These are phyloP conservation scores for Trypanosoma congolense DNA, from an alignment of 208 protist species.

Conservation along the genomic window DNA sequence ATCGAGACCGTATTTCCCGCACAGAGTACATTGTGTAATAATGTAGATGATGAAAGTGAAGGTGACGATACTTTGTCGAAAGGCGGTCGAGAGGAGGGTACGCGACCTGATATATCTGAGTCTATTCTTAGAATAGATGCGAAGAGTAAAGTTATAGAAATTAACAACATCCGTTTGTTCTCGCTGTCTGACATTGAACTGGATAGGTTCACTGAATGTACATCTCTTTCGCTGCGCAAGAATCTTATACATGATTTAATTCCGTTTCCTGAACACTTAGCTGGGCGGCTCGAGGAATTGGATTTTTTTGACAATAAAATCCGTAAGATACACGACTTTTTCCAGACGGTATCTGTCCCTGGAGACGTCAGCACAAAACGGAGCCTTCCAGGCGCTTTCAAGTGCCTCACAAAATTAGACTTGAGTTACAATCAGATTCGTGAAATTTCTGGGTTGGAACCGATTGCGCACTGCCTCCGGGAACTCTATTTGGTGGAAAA, in stretches of 20 bases:
- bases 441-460: conserved; percentile 64
- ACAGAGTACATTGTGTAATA: neutral
- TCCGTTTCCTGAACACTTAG: conserved; percentile 63
- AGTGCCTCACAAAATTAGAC: conserved; percentile 70
- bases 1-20: conserved; percentile 21
- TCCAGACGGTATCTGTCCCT: conserved; percentile 28
- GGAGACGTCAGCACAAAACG: conserved; percentile 25
- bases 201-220: conserved; percentile 54
- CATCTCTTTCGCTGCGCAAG: conserved; percentile 68
- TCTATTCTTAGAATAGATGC: conserved; percentile 54
- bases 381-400: conserved; percentile 34
- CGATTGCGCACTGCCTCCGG: conserved; percentile 62
- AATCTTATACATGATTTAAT: conserved; percentile 87
- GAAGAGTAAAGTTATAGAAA: conserved; percentile 54
- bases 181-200: conserved; percentile 79
- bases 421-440: conserved; percentile 89
- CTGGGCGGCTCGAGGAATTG: conserved; percentile 54
- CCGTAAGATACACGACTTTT: conserved; percentile 72
- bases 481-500: conserved; percentile 91
- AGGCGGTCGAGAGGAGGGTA: neutral
- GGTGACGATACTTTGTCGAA: conserved; percentile 1
- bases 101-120: conserved; percentile 12
- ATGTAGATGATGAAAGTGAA: conserved; percentile 30
- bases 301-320: conserved; percentile 93
- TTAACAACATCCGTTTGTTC: conserved; percentile 84